A percentile compares a stretch with the other conserved stretches of the same genome.
phyloP scores from a whole-genome alignment of 805 yeast species.

The Wilhelminamyces savonicus region DNA sequence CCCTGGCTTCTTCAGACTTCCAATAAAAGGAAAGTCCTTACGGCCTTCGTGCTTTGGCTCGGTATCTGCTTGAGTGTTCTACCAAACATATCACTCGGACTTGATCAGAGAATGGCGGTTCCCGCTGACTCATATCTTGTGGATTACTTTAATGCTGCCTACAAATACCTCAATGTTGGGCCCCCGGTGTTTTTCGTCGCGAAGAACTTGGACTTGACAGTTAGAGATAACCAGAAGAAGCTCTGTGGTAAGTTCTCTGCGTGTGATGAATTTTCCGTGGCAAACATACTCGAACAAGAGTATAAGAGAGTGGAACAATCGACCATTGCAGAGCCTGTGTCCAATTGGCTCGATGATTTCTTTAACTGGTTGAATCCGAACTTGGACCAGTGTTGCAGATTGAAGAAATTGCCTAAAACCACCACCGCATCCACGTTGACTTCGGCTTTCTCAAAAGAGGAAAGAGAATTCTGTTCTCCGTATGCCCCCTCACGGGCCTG shows the following conservation, averaged over 20 bases:
- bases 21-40: slow-evolving; percentile 41
- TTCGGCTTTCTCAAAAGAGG: slow-evolving; percentile 29
- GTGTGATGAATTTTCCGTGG: slow-evolving; percentile 72
- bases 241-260: slow-evolving; percentile 85
- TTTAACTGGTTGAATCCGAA: slow-evolving; percentile 82
- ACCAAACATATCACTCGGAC: slow-evolving; percentile 69
- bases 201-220: slow-evolving; percentile 59
- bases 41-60: slow-evolving; percentile 54
- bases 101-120: slow-evolving; percentile 85
- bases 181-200: slow-evolving; percentile 89
- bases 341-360: slow-evolving; percentile 92
- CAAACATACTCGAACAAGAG: slow-evolving; percentile 82
- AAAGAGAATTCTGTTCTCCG: slow-evolving; percentile 56
- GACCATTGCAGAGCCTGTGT: slow-evolving; percentile 72
- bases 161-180: slow-evolving; percentile 71
- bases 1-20: slow-evolving; percentile 49
- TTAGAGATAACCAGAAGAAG: slow-evolving; percentile 56
- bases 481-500: slow-evolving; percentile 65
- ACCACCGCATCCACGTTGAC: too few species aligned
- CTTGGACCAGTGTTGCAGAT: slow-evolving; percentile 78
- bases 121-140: slow-evolving; percentile 80
- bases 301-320: slow-evolving; percentile 58
- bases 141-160: slow-evolving; percentile 72
- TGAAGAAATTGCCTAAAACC: slow-evolving; percentile 48
- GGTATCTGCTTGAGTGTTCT: slow-evolving; percentile 63